phyloP scores from a whole-genome alignment of 345 rosid genomes.

The Salix brachista region DNA sequence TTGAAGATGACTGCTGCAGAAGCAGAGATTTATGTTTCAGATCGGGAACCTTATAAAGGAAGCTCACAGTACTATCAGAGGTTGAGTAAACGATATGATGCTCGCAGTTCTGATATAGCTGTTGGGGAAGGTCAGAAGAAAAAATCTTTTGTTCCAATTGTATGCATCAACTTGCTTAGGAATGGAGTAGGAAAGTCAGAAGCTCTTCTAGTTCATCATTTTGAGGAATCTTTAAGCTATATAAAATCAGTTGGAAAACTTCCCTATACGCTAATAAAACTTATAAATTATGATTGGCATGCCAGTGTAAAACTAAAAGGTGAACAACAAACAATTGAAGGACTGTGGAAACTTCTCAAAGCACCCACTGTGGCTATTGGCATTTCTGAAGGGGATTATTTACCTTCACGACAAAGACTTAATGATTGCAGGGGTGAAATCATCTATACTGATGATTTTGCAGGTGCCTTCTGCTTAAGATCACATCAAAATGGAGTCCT shows the following conservation, averaged over 20 bases:
- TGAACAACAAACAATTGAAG: slow-evolving; percentile 91
- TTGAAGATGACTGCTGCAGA: slow-evolving; percentile 87
- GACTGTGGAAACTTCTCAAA: slow-evolving; percentile 75
- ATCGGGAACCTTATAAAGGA: slow-evolving; percentile 85
- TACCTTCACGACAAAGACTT: slow-evolving; percentile 67
- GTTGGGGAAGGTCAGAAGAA: slow-evolving; percentile 61
- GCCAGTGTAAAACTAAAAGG: slow-evolving; percentile 71
- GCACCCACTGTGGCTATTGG: slow-evolving; percentile 65
- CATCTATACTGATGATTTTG: slow-evolving; percentile 62
- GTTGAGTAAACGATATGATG: slow-evolving; percentile 79
- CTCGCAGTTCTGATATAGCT: slow-evolving; percentile 51
- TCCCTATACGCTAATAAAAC: slow-evolving; percentile 57
- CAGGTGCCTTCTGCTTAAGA: slow-evolving; percentile 92
- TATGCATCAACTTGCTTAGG: slow-evolving; percentile 83
- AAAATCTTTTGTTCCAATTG: slow-evolving; percentile 69
- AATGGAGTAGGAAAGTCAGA: slow-evolving; percentile 90
- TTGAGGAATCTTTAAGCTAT: slow-evolving; percentile 72
- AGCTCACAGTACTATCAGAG: slow-evolving; percentile 80
- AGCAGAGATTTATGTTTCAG: slow-evolving; percentile 94
- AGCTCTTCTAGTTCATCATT: slow-evolving; percentile 85
- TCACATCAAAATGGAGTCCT: slow-evolving; percentile 91
- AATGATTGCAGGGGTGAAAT: slow-evolving; percentile 93
- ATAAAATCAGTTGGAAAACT: slow-evolving; percentile 68
- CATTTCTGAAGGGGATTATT: slow-evolving; percentile 89
- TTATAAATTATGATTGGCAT: slow-evolving; percentile 96